A percentile compares a stretch with the other conserved stretches of the same genome.
Conservation (phyloP, 257 asterid species). For the Scutellaria barbata region DNA sequence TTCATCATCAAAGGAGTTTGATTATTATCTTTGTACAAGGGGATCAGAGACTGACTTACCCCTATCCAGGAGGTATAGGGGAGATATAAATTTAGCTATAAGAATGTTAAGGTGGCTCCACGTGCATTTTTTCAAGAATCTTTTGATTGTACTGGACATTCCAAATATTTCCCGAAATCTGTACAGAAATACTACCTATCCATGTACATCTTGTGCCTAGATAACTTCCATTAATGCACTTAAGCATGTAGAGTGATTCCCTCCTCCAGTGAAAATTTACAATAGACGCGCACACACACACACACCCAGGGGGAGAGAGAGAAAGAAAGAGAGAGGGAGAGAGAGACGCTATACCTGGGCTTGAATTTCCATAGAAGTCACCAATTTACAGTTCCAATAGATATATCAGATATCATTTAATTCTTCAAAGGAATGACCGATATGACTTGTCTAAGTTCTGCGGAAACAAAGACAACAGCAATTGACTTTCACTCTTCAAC, state of each 20-base stretch:
- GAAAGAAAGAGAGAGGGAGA: too few species aligned
- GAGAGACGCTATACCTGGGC: neutral
- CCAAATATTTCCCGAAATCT: neutral
- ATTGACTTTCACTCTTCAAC: neutral
- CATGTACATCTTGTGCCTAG: neutral
- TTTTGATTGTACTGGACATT: neutral
- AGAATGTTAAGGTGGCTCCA: neutral
- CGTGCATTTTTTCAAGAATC: neutral
- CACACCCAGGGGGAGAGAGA: too few species aligned
- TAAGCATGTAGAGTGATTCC: neutral
- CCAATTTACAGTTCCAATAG: neutral
- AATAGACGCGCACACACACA: too few species aligned
- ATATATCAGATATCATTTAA: constrained; percentile 3
- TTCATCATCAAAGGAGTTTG: too few species aligned
- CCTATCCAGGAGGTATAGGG: too few species aligned
- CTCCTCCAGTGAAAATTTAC: neutral
- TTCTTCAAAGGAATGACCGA: neutral
- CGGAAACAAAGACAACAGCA: neutral
- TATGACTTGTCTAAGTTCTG: constrained; percentile 1
- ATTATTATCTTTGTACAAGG: too few species aligned
- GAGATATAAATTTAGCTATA: neutral
- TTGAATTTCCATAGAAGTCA: neutral
- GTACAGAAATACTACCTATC: neutral
- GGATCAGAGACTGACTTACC: too few species aligned
- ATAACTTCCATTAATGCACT: neutral